A percentile compares a stretch with the other conserved stretches of the same genome.
These are phyloP conservation scores for Benincasa hispida DNA, from an alignment of 306 rosid species.

Conservation along the genomic window DNA sequence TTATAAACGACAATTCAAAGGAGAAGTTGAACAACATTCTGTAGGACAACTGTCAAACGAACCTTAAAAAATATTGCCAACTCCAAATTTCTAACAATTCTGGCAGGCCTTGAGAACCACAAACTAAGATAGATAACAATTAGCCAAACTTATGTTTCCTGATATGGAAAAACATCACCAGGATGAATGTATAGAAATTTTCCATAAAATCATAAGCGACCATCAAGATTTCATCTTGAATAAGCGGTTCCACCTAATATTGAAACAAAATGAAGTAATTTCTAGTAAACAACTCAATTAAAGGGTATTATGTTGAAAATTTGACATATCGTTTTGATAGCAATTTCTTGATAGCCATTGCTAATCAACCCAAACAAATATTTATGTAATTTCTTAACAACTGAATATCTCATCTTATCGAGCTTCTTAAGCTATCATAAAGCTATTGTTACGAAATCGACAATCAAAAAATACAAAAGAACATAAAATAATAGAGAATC, in stretches of 20 bases:
- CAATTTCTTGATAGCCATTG: slow-evolving; percentile 39
- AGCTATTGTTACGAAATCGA: no score
- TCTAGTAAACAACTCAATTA: not conserved
- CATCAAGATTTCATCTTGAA: slow-evolving; percentile 40
- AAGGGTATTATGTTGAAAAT: not conserved
- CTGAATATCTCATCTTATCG: slow-evolving; percentile 42
- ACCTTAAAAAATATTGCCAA: no score
- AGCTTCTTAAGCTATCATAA: slow-evolving; percentile 40
- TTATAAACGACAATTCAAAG: no score
- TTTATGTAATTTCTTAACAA: slow-evolving; percentile 36
- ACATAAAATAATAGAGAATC: no score
- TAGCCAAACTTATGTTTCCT: slow-evolving; percentile 40
- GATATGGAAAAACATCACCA: slow-evolving; percentile 38
- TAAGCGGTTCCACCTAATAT: slow-evolving; percentile 52
- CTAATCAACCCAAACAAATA: slow-evolving; percentile 44
- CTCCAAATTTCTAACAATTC: no score
- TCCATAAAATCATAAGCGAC: slow-evolving; percentile 49
- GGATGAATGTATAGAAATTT: slow-evolving; percentile 41
- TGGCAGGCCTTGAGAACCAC: no score
- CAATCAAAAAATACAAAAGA: no score
- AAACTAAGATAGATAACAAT: no score
- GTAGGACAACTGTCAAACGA: no score
- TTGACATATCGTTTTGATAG: slow-evolving; percentile 32
- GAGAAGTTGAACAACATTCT: no score
- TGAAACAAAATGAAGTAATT: not conserved